Evolutionary conservation across 2,329 filamentous ascomycete species (phyloP), one percentile per base, ranked within the genome.

Genomic region (Graphilbum fragrans): DNA sequence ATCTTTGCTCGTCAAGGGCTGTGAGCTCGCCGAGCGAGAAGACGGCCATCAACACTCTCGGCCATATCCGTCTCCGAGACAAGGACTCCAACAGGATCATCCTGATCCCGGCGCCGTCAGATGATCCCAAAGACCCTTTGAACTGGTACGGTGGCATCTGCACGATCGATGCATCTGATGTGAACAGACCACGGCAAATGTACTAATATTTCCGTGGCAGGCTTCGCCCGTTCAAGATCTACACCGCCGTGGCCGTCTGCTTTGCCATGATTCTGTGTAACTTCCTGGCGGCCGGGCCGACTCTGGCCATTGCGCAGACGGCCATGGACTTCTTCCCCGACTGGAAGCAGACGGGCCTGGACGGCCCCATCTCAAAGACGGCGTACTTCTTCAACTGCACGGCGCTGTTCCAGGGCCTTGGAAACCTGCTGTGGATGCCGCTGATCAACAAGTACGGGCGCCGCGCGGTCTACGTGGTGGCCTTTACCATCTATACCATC

Each of bases 201-300:
- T 38, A n/a, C 17, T 25, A 14, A 9, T 16, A 35, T 3, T 20
- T 7, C 9, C 19, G 7, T 27, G 11, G 3, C 21, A 46, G 40
- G 37, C 37, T n/a, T 1, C 6, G 19, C 12, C 12, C 39, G 48
- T 69, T 65, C 47, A 68, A 70, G 39, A 61, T 63, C 45, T 74
- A 70, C 51, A 66, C 67, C 31, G 68, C 69, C 9, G 50, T 57
- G 37, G 55, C 72, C 14, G 62, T 73, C 27, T 73, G 67, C 50
- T 45, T 67, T 4, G 69, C 70, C 40, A 73, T 75, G 58, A 60
- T 72, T 45, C 62, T 74, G 54, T 70, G 64, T 55, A 75, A 74
- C 53, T 74, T 74, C 47, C 55, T 75, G 5, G 69, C 70, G 0
- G 72, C 69, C n/a, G 72, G 66, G 0, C 70, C 71, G 3, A 64